Percentiles rank a stretch among this genome's conserved stretches.
These are phyloP conservation scores for Agrocybe chaxingu DNA, from an alignment of 768 basidiomycete genomes.

Conservation along the genomic window DNA sequence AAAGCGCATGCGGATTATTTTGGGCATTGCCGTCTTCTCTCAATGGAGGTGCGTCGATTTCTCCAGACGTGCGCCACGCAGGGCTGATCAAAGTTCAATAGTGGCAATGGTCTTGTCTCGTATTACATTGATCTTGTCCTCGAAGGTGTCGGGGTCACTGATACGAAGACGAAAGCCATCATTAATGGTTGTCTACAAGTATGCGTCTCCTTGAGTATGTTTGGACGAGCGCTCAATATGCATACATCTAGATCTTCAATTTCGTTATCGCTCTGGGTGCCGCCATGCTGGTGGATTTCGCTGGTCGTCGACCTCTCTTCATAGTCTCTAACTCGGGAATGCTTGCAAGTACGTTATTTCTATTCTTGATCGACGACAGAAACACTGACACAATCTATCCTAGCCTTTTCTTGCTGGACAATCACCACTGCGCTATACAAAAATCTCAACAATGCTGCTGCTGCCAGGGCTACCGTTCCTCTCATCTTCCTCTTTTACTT, in stretches of 20 bases:
- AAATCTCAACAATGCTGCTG: constrained; percentile 32
- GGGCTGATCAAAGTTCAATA: constrained; percentile 16
- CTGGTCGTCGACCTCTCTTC: constrained; percentile 70
- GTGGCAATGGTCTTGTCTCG: constrained; percentile 68
- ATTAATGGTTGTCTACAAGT: constrained; percentile 21
- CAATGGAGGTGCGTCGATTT: constrained; percentile 59
- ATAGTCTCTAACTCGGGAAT: constrained; percentile 57
- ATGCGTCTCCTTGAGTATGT: not conserved
- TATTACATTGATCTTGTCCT: constrained; percentile 74
- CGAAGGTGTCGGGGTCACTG: constrained; percentile 57
- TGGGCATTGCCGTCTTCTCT: constrained; percentile 66
- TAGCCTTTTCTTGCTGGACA: constrained; percentile 61
- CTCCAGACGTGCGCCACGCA: not conserved
- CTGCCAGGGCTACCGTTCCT: constrained; percentile 57
- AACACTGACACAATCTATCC: not conserved
- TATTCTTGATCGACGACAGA: not conserved
- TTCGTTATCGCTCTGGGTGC: constrained; percentile 55
- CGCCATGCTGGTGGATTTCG: constrained; percentile 60
- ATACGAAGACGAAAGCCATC: constrained; percentile 40
- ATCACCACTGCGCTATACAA: constrained; percentile 43
- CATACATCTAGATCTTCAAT: constrained; percentile 50
- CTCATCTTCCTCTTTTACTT: constrained; percentile 61
- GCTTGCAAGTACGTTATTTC: constrained; percentile 41
- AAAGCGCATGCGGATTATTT: constrained; percentile 63
- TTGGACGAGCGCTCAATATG: not conserved